Percentiles rank a stretch among this genome's conserved stretches.
phyloP scores from a whole-genome alignment of 495 filamentous ascomycete genomes.

The Stereocaulon alpinum region DNA sequence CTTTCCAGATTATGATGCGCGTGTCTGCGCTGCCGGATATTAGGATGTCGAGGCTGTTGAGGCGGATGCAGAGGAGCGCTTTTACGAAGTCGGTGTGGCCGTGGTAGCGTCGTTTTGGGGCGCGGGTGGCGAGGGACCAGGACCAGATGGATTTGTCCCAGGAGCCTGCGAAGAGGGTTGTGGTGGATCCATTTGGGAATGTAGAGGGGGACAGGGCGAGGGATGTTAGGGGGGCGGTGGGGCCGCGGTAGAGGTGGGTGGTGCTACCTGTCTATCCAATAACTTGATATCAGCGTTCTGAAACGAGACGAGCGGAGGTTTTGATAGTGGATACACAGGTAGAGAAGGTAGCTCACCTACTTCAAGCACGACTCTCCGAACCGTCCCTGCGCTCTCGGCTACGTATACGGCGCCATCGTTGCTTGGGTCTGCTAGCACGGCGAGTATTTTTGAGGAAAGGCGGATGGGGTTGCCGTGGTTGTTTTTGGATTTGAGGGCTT shows the following conservation, averaged over 20 bases:
- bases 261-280: constrained; percentile 37
- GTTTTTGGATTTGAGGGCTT: constrained; percentile 72
- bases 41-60: constrained; percentile 41
- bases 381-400: constrained; percentile 71
- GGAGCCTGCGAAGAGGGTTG: constrained; percentile 68
- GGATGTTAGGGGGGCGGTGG: constrained; percentile 67
- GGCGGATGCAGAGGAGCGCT: constrained; percentile 41
- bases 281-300: constrained; percentile 5
- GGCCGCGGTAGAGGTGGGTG: constrained; percentile 54
- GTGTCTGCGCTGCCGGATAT: constrained; percentile 82
- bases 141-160: constrained; percentile 92
- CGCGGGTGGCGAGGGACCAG: constrained; percentile 53
- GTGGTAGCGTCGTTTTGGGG: constrained; percentile 43
- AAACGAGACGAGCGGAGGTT: background rate
- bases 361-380: constrained; percentile 61
- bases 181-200: constrained; percentile 24
- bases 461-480: constrained; percentile 69
- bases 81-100: constrained; percentile 93
- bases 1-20: constrained; percentile 75
- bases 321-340: background rate
- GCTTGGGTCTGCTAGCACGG: constrained; percentile 56
- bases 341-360: constrained; percentile 46
- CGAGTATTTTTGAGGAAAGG: constrained; percentile 77
- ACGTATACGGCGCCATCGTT: constrained; percentile 56
- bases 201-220: constrained; percentile 51